Percentiles rank a stretch among this genome's conserved stretches.
These are phyloP conservation scores for Penicillium arizonense DNA, from an alignment of 495 filamentous ascomycete genomes.

Conservation along the genomic window DNA sequence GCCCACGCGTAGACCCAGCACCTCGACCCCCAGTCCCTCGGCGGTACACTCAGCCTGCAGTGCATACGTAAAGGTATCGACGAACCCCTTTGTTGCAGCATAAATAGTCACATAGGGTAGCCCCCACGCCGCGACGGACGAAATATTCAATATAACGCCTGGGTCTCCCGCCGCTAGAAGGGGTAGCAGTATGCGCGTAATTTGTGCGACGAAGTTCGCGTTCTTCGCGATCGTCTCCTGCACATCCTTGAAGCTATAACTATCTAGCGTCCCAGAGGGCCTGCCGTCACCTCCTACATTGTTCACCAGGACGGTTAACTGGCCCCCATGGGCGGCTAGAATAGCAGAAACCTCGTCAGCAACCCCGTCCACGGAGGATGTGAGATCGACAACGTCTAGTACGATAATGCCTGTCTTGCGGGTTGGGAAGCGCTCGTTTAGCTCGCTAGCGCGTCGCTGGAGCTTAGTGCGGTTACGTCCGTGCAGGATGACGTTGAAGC, in stretches of 20 bases:
- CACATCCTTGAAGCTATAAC: constrained; percentile 18
- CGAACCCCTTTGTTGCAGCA: constrained; percentile 36
- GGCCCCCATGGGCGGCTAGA: constrained; percentile 11
- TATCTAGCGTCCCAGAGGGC: constrained; percentile 18
- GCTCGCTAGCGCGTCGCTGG: constrained; percentile 15
- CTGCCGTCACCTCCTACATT: constrained; percentile 42
- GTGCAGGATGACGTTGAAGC: constrained; percentile 60
- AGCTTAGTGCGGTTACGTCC: constrained; percentile 53
- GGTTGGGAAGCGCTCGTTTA: constrained; percentile 19
- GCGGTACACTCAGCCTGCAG: constrained; percentile 27
- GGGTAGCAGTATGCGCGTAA: constrained; percentile 40
- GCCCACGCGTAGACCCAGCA: constrained; percentile 28
- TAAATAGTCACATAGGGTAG: constrained; percentile 39
- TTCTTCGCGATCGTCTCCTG: constrained; percentile 31
- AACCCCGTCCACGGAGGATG: constrained; percentile 17
- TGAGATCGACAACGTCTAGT: constrained; percentile 29
- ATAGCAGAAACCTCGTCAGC: constrained; percentile 14
- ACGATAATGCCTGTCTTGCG: constrained; percentile 23
- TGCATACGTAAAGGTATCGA: constrained; percentile 29
- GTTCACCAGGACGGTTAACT: constrained; percentile 45
- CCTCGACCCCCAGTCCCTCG: constrained; percentile 24
- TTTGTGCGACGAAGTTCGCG: constrained; percentile 37
- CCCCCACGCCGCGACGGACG: constrained; percentile 28
- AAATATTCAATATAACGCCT: constrained; percentile 43
- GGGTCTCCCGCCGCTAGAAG: constrained; percentile 25